phyloP scores from a whole-genome alignment of 2,329 filamentous ascomycete genomes.

The Alternaria incomplexa region DNA sequence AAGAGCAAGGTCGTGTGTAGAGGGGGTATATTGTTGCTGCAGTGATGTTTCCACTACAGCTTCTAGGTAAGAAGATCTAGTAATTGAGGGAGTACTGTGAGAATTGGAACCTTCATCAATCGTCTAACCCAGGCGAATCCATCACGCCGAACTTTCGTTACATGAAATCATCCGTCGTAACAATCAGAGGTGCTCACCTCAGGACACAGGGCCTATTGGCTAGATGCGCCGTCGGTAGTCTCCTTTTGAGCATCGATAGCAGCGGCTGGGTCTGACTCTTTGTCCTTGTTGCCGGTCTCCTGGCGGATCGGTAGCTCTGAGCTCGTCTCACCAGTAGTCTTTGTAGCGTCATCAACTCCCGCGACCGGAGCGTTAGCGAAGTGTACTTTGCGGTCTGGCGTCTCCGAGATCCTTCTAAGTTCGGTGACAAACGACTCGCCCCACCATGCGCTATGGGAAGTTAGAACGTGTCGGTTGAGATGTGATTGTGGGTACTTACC shows the following conservation, averaged over 20 bases:
- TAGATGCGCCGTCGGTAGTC: neutral
- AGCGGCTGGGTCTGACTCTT: constrained; percentile 17
- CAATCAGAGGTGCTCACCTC: neutral
- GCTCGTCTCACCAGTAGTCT: neutral
- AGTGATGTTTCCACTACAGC: constrained; percentile 5
- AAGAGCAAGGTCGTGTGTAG: neutral
- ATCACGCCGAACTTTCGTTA: constrained; percentile 21
- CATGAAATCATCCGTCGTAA: constrained; percentile 16
- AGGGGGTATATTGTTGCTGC: constrained; percentile 10
- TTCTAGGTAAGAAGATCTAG: constrained; percentile 12
- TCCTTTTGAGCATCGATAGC: constrained; percentile 13
- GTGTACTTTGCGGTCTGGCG: constrained; percentile 57
- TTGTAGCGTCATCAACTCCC: constrained; percentile 5
- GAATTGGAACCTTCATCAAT: constrained; percentile 1
- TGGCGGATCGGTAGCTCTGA: constrained; percentile 1
- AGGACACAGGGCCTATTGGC: constrained; percentile 2
- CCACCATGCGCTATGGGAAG: constrained; percentile 79
- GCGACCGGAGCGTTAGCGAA: constrained; percentile 19
- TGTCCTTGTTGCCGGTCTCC: constrained; percentile 15
- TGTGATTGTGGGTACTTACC: constrained; percentile 47
- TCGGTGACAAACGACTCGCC: constrained; percentile 90
- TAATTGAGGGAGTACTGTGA: constrained; percentile 4
- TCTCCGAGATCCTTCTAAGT: constrained; percentile 66
- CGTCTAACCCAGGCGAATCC: constrained; percentile 13
- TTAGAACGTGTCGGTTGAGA: constrained; percentile 20